Evolutionary conservation across 805 yeast genomes (phyloP).

Genomic region (Candida chilensis): DNA sequence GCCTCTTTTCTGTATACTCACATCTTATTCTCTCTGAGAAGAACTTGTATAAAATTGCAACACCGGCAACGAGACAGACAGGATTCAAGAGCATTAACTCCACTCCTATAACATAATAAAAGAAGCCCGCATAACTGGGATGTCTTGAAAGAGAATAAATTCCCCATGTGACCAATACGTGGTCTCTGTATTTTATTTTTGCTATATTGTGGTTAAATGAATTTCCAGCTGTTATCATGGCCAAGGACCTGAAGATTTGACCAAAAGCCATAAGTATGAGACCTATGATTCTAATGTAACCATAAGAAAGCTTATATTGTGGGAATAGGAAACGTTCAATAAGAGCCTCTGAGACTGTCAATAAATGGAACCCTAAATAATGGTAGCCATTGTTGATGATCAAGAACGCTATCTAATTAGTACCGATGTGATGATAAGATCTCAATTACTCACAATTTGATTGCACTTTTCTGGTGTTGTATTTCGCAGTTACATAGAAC

Average conservation of each 20-base stretch:
- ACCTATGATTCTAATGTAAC: slow-evolving; percentile 30
- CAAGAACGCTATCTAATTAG: slow-evolving; percentile 37
- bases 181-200: slow-evolving; percentile 38
- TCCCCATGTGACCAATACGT: slow-evolving; percentile 65
- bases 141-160: slow-evolving; percentile 65
- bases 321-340: slow-evolving; percentile 35
- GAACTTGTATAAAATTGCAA: slow-evolving; percentile 53
- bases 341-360: slow-evolving; percentile 42
- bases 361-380: slow-evolving; percentile 46
- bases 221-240: slow-evolving; percentile 83
- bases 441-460: slow-evolving; percentile 34
- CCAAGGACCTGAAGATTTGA: slow-evolving; percentile 58
- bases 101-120: slow-evolving; percentile 87
- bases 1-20: slow-evolving; percentile 3
- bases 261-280: slow-evolving; percentile 41
- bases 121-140: slow-evolving; percentile 89
- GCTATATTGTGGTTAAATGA: slow-evolving; percentile 82
- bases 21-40: slow-evolving; percentile 56
- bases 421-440: too few relatives aligned
- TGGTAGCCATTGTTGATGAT: slow-evolving; percentile 48
- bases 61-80: slow-evolving; percentile 44
- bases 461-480: slow-evolving; percentile 56
- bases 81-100: slow-evolving; percentile 68
- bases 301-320: slow-evolving; percentile 11
- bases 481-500: slow-evolving; percentile 70